A percentile compares a stretch with the other conserved stretches of the same genome.
Conservation (phyloP, 2,329 filamentous ascomycete genomes). For the Ceratocystis huliohia region DNA sequence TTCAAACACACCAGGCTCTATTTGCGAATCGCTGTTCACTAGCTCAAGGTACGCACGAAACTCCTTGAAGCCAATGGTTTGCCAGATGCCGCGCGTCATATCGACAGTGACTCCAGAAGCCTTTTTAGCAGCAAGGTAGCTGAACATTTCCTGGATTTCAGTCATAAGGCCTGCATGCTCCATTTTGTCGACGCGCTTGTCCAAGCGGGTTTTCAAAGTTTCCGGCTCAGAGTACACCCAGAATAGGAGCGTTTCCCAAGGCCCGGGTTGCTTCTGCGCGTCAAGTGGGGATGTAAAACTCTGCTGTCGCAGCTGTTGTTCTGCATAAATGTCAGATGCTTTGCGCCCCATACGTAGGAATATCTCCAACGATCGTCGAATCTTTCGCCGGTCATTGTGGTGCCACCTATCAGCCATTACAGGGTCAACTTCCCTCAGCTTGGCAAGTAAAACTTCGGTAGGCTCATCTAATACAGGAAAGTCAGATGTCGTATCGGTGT, state of each 20-base stretch:
- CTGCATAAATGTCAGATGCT: conserved; percentile 76
- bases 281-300: neutral
- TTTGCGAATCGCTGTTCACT: conserved; percentile 25
- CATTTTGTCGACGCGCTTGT: conserved; percentile 76
- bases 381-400: conserved; percentile 82
- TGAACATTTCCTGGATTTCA: conserved; percentile 37
- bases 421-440: conserved; percentile 70
- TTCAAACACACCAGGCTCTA: conserved; percentile 32
- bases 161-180: conserved; percentile 41
- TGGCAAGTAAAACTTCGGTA: conserved; percentile 58
- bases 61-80: conserved; percentile 93
- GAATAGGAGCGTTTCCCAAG: conserved; percentile 55
- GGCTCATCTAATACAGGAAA: conserved; percentile 61
- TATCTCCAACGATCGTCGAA: conserved; percentile 78
- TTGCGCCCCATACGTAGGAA: conserved; percentile 68
- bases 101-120: conserved; percentile 47
- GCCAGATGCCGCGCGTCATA: conserved; percentile 76
- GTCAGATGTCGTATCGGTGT: conserved; percentile 26
- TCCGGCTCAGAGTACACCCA: conserved; percentile 74
- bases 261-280: neutral
- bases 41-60: conserved; percentile 58
- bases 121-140: conserved; percentile 28
- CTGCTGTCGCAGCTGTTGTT: conserved; percentile 40
- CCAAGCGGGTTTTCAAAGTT: conserved; percentile 55
- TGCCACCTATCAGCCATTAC: conserved; percentile 87